phyloP scores from a whole-genome alignment of 495 filamentous ascomycete genomes.

The Friedmanniomyces simplex region DNA sequence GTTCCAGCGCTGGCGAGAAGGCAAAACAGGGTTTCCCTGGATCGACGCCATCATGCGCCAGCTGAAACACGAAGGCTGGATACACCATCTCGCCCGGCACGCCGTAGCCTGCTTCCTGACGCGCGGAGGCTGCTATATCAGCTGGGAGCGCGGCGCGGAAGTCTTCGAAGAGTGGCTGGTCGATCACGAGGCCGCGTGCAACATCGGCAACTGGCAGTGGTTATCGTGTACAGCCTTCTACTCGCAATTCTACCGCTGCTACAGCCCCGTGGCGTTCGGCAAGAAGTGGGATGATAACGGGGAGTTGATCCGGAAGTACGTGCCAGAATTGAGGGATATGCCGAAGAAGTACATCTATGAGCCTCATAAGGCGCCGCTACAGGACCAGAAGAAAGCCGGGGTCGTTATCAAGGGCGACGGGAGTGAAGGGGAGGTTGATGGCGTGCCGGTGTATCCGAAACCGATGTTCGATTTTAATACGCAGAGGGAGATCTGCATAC shows the following conservation, averaged over 20 bases:
- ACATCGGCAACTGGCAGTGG: conserved; percentile 68
- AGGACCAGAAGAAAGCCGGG: conserved; percentile 49
- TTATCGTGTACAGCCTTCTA: conserved; percentile 62
- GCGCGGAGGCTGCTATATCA: conserved; percentile 59
- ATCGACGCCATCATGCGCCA: conserved; percentile 70
- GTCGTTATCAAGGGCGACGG: conserved; percentile 47
- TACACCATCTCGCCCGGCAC: conserved; percentile 63
- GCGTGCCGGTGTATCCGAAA: conserved; percentile 46
- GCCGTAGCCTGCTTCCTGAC: conserved; percentile 65
- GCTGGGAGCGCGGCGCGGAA: conserved; percentile 63
- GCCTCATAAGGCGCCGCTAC: conserved; percentile 56
- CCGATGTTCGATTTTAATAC: conserved; percentile 63
- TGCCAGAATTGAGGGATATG: conserved; percentile 49
- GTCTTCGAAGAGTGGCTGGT: conserved; percentile 64
- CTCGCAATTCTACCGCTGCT: conserved; percentile 53
- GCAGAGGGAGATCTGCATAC: conserved; percentile 47
- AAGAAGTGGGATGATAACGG: conserved; percentile 58
- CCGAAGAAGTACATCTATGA: conserved; percentile 62
- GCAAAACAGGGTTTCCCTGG: conserved; percentile 59
- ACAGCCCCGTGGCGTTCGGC: conserved; percentile 55
- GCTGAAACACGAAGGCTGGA: conserved; percentile 58
- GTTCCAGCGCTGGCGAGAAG: conserved; percentile 55
- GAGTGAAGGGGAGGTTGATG: conserved; percentile 24
- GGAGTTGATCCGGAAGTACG: conserved; percentile 46
- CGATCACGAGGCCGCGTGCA: conserved; percentile 61